Evolutionary conservation across 768 basidiomycete genomes (phyloP).

Genomic region (Lactifluus rugatus): DNA sequence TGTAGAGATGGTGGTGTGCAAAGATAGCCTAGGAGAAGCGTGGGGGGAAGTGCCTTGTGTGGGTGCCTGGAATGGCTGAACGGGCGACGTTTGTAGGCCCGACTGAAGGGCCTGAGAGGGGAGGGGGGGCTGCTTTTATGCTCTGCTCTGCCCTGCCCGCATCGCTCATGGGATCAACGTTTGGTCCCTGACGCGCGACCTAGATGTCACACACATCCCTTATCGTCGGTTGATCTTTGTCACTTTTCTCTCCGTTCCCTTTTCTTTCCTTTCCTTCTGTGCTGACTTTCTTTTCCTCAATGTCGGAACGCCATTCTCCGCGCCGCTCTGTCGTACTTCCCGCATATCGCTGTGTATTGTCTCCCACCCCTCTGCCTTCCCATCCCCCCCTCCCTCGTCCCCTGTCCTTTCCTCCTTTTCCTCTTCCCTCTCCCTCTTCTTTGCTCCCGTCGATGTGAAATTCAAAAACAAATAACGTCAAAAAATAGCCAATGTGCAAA

Average conservation of each 20-base stretch:
- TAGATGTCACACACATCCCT: neutral
- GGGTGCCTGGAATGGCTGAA: neutral
- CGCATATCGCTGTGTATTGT: neutral
- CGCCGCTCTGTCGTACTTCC: neutral
- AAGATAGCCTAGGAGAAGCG: neutral
- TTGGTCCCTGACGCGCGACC: neutral
- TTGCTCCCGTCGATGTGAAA: slow-evolving; percentile 2
- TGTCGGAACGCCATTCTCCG: neutral
- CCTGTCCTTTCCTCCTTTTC: neutral
- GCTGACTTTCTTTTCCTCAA: neutral
- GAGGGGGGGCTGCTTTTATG: neutral
- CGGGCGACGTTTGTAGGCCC: neutral
- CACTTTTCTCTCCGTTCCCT: neutral
- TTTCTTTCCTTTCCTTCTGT: neutral
- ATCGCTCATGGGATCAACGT: slow-evolving; percentile 2
- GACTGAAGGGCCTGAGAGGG: neutral
- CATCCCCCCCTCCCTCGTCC: neutral
- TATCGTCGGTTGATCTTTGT: neutral
- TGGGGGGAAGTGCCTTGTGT: neutral
- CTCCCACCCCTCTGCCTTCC: neutral
- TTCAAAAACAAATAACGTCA: neutral
- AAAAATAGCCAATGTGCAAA: slow-evolving; percentile 18
- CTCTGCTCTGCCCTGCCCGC: too few relatives aligned
- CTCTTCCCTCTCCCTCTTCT: slow-evolving; percentile 5
- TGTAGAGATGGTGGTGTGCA: neutral